These are phyloP conservation scores for Yamadazyma mexicana DNA, from an alignment of 1,139 yeast species.

Conservation along the genomic window DNA sequence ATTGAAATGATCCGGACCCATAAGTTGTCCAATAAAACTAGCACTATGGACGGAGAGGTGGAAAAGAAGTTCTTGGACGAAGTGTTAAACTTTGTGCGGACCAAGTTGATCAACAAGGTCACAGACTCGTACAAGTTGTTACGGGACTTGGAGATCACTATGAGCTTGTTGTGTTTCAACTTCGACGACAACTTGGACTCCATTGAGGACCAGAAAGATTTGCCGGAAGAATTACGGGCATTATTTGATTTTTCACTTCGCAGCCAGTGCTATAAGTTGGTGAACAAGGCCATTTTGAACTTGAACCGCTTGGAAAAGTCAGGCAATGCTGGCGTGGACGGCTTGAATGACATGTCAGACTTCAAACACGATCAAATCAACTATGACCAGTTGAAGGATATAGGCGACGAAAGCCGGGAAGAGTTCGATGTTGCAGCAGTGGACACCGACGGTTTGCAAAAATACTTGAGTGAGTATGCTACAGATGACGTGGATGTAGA, in stretches of 20 bases:
- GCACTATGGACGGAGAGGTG: constrained; percentile 33
- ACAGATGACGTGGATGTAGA: constrained; percentile 6
- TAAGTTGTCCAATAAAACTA: constrained; percentile 26
- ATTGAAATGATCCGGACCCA: constrained; percentile 65
- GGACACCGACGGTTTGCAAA: constrained; percentile 5
- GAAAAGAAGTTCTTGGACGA: constrained; percentile 54
- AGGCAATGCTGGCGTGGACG: too few relatives aligned
- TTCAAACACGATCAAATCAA: constrained; percentile 16
- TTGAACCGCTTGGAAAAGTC: constrained; percentile 18
- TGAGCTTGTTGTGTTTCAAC: constrained; percentile 64
- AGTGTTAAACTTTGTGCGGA: constrained; percentile 61
- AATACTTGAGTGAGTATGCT: constrained; percentile 10
- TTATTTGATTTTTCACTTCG: constrained; percentile 57
- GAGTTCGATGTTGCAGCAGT: constrained; percentile 18
- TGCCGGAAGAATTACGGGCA: constrained; percentile 53
- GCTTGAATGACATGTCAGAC: constrained; percentile 8
- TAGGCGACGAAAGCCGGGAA: neutral
- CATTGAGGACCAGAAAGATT: constrained; percentile 37
- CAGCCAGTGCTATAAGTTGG: constrained; percentile 57
- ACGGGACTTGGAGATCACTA: constrained; percentile 66
- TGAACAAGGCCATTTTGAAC: constrained; percentile 50
- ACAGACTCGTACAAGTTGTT: constrained; percentile 49
- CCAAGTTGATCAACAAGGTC: constrained; percentile 59
- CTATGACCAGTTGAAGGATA: constrained; percentile 2
- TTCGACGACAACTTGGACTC: constrained; percentile 37